Percentiles rank a stretch among this genome's conserved stretches.
Evolutionary conservation across 2,329 filamentous ascomycete species (phyloP).

Genomic region (Aspergillus sp.): DNA sequence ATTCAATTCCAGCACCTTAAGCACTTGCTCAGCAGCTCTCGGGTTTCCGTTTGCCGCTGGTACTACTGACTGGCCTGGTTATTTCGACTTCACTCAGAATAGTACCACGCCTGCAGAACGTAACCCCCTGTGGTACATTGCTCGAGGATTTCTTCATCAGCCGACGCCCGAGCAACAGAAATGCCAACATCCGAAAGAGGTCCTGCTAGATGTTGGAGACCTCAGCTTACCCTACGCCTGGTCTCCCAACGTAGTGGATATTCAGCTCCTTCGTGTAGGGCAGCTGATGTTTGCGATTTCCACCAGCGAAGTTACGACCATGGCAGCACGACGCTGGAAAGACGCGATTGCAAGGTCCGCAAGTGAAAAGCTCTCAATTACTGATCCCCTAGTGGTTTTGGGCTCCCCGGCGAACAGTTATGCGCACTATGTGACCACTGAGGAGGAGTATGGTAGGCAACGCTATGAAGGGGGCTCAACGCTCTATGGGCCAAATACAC

Average conservation of each 20-base stretch:
- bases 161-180: constrained; percentile 68
- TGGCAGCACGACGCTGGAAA: constrained; percentile 87
- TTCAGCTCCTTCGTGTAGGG: constrained; percentile 81
- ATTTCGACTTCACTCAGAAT: constrained; percentile 92
- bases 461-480: constrained; percentile 95
- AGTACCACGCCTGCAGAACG: constrained; percentile 67
- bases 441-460: constrained; percentile 79
- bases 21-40: constrained; percentile 81
- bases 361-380: constrained; percentile 50
- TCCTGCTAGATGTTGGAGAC: constrained; percentile 85
- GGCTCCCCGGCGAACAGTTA: constrained; percentile 91
- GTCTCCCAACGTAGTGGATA: constrained; percentile 88
- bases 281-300: constrained; percentile 81
- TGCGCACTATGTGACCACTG: constrained; percentile 75
- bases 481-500: constrained; percentile 77
- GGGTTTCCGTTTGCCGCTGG: constrained; percentile 93
- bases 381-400: constrained; percentile 71
- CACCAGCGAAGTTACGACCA: constrained; percentile 86
- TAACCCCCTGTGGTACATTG: constrained; percentile 77
- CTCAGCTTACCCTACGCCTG: constrained; percentile 76
- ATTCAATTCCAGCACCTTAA: constrained; percentile 61
- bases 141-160: constrained; percentile 69
- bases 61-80: constrained; percentile 86
- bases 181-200: constrained; percentile 80
- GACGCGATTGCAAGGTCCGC: constrained; percentile 62